Conservation (phyloP, 352 stramenopile genomes). For the Globisporangium cederbergense region DNA sequence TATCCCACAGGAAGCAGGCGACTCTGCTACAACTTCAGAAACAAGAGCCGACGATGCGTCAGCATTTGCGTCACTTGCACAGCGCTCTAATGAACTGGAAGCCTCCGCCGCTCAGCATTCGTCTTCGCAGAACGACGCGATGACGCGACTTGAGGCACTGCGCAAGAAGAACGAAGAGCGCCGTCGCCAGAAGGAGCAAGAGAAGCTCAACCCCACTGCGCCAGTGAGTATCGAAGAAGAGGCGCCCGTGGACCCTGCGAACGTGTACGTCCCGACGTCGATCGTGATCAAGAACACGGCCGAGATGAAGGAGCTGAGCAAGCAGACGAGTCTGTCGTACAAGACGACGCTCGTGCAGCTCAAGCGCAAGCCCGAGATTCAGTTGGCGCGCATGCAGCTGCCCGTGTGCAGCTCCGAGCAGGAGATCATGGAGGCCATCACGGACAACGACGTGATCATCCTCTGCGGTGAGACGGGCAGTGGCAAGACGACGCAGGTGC, state of each 20-base stretch:
- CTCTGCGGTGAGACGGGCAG: constrained; percentile 97
- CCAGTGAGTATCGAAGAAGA: constrained; percentile 22
- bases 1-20: constrained; percentile 23
- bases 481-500: constrained; percentile 98
- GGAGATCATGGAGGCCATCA: constrained; percentile 98
- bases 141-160: constrained; percentile 64
- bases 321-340: constrained; percentile 42
- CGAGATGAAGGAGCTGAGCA: constrained; percentile 57
- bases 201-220: constrained; percentile 10
- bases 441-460: constrained; percentile 95
- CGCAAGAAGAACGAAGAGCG: constrained; percentile 78
- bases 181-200: constrained; percentile 39
- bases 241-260: constrained; percentile 18
- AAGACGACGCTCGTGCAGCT: constrained; percentile 74
- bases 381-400: constrained; percentile 92
- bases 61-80: background rate
- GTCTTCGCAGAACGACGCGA: constrained; percentile 64
- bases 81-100: constrained; percentile 6
- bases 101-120: constrained; percentile 8
- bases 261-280: constrained; percentile 58
- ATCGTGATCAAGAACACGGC: constrained; percentile 68
- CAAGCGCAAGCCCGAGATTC: constrained; percentile 81
- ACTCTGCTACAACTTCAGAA: background rate
- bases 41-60: background rate
- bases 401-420: constrained; percentile 98